Evolutionary conservation across 169 alveolate species (phyloP).

Genomic region (Sarcocystis neurona): DNA sequence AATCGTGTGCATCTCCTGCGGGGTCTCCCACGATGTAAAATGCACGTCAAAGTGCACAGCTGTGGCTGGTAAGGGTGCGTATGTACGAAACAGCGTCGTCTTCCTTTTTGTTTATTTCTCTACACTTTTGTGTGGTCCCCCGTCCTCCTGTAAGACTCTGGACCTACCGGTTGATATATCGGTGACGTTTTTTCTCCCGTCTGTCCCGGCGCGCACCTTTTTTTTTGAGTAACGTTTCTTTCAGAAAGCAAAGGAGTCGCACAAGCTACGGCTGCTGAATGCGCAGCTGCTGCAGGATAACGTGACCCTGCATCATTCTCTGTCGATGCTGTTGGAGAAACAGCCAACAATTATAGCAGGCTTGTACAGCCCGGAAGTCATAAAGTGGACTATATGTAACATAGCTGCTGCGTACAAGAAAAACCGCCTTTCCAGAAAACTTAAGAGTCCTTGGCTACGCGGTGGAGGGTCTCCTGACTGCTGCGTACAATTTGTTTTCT

Average conservation of each 20-base stretch:
- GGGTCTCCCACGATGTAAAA: no score
- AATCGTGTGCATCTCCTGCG: no score
- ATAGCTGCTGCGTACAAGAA: background rate
- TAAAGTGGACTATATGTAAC: background rate
- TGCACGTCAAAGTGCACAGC: no score
- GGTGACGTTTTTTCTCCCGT: background rate
- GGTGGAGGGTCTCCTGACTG: background rate
- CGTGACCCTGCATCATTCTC: background rate
- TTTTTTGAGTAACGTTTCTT: background rate
- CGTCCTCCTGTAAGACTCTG: background rate
- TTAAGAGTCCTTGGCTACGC: slow-evolving; percentile 12
- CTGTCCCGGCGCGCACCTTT: background rate
- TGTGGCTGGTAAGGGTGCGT: background rate
- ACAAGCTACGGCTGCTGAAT: background rate
- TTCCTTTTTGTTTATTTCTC: background rate
- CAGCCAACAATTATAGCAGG: slow-evolving; percentile 24
- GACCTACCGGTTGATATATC: background rate
- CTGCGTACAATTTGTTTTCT: background rate
- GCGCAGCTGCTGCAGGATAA: slow-evolving; percentile 22
- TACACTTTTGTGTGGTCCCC: background rate
- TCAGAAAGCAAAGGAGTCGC: background rate
- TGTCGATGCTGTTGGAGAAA: background rate
- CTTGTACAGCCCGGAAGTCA: background rate
- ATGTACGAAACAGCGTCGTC: background rate
- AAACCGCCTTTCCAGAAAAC: background rate